Conservation (phyloP, 352 stramenopile genomes). For the Globisporangium abappressorium region DNA sequence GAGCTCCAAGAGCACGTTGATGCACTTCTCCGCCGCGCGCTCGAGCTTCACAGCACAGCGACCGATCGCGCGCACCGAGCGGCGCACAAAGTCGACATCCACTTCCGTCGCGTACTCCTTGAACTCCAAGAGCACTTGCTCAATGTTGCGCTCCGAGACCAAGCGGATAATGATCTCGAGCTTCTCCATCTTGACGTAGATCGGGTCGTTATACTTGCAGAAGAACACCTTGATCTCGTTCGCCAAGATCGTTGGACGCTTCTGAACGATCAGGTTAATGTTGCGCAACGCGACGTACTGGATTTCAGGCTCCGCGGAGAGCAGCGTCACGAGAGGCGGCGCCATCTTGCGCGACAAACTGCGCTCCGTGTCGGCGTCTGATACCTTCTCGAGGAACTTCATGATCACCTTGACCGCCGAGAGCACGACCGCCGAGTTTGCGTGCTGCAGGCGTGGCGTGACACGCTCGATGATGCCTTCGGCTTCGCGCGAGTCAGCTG, state of each 20-base stretch:
- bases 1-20: slow-evolving; percentile 97
- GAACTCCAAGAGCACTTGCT: slow-evolving; percentile 97
- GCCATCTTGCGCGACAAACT: slow-evolving; percentile 94
- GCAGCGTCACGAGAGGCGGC: slow-evolving; percentile 97
- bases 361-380: slow-evolving; percentile 90
- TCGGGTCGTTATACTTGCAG: slow-evolving; percentile 99
- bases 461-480: slow-evolving; percentile 99
- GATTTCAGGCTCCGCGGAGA: slow-evolving; percentile 98
- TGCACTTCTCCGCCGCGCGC: slow-evolving; percentile 96
- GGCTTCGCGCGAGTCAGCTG: slow-evolving; percentile 94
- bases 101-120: slow-evolving; percentile 99
- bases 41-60: slow-evolving; percentile 98
- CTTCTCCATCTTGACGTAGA: slow-evolving; percentile 98
- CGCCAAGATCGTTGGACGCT: slow-evolving; percentile 94
- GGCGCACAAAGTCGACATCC: slow-evolving; percentile 98
- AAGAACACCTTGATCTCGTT: slow-evolving; percentile 97
- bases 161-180: slow-evolving; percentile 99
- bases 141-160: slow-evolving; percentile 97
- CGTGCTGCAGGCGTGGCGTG: slow-evolving; percentile 96
- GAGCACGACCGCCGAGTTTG: slow-evolving; percentile 98
- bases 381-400: slow-evolving; percentile 96
- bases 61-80: slow-evolving; percentile 96
- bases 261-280: slow-evolving; percentile 99
- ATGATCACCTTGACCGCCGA: slow-evolving; percentile 97
- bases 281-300: slow-evolving; percentile 99